Percentiles rank a stretch among this genome's conserved stretches.
Evolutionary conservation across 1,284 basidiomycete species (phyloP).

Genomic region (Xerocomus nothofagi): DNA sequence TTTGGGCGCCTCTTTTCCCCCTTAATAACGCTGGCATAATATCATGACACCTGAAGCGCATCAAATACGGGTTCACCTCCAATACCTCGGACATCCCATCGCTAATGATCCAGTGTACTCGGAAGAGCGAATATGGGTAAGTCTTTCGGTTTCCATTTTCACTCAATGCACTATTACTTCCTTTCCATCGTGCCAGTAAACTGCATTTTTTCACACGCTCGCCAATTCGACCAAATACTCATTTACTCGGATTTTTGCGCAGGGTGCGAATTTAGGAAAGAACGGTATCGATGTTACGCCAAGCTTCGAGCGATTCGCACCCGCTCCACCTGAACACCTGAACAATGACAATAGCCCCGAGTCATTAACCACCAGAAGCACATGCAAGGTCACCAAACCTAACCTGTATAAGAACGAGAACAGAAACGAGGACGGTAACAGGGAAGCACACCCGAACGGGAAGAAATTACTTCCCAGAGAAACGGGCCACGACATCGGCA

Average conservation of each 20-base stretch:
- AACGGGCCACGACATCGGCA: slow-evolving; percentile 85
- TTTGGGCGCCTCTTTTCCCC: neutral
- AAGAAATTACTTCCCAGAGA: slow-evolving; percentile 68
- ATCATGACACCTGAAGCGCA: slow-evolving; percentile 58
- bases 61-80: slow-evolving; percentile 94
- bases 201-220: neutral
- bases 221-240: slow-evolving; percentile 2
- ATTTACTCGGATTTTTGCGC: neutral
- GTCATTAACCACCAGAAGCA: slow-evolving; percentile 15
- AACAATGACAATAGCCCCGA: slow-evolving; percentile 37
- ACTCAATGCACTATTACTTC: neutral
- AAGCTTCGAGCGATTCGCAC: slow-evolving; percentile 62
- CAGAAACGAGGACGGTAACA: slow-evolving; percentile 1
- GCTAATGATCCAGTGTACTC: slow-evolving; percentile 91
- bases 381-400: slow-evolving; percentile 31
- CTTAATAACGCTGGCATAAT: slow-evolving; percentile 8
- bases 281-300: slow-evolving; percentile 80
- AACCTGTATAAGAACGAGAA: no score
- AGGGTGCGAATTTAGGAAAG: slow-evolving; percentile 74
- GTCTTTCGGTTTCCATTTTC: slow-evolving; percentile 20
- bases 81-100: slow-evolving; percentile 92
- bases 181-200: neutral
- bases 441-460: slow-evolving; percentile 27
- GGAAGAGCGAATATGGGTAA: slow-evolving; percentile 78
- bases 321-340: slow-evolving; percentile 62